Evolutionary conservation across 331 rosid species (phyloP).

Genomic region (Prunus yedoensis): DNA sequence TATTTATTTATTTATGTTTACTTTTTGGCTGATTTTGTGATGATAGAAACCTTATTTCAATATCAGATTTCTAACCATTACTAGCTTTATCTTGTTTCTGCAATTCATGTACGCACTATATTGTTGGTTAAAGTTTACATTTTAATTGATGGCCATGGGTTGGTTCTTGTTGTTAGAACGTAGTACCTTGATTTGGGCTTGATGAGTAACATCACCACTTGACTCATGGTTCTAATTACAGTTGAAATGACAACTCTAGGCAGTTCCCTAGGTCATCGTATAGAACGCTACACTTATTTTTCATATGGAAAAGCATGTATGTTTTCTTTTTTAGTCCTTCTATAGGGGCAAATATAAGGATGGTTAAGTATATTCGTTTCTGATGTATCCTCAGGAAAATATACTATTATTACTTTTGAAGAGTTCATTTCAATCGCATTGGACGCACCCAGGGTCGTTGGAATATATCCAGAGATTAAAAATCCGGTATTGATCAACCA

Average conservation of each 20-base stretch:
- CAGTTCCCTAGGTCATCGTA: conserved; percentile 1
- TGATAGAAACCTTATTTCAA: neutral
- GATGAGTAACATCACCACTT: neutral
- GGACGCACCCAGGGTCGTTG: conserved; percentile 85
- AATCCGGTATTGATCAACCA: conserved; percentile 79
- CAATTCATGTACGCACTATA: neutral
- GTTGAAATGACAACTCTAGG: neutral
- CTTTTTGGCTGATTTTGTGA: neutral
- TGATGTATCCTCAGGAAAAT: conserved; percentile 61
- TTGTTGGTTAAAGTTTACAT: neutral
- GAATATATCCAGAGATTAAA: conserved; percentile 96
- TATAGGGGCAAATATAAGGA: neutral
- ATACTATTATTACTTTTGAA: conserved; percentile 77
- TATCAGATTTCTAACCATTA: neutral
- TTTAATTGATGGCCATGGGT: neutral
- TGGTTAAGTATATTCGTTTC: conserved; percentile 7
- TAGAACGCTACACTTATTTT: neutral
- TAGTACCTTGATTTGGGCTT: no score
- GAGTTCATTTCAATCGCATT: conserved; percentile 84
- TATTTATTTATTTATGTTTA: no score
- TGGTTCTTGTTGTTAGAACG: no score
- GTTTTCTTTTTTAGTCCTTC: neutral
- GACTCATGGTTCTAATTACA: neutral
- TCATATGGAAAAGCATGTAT: neutral
- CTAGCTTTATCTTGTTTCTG: neutral